phyloP scores from a whole-genome alignment of 371 early-diverging fungal species.

The Apophysomyces ossiformis region DNA sequence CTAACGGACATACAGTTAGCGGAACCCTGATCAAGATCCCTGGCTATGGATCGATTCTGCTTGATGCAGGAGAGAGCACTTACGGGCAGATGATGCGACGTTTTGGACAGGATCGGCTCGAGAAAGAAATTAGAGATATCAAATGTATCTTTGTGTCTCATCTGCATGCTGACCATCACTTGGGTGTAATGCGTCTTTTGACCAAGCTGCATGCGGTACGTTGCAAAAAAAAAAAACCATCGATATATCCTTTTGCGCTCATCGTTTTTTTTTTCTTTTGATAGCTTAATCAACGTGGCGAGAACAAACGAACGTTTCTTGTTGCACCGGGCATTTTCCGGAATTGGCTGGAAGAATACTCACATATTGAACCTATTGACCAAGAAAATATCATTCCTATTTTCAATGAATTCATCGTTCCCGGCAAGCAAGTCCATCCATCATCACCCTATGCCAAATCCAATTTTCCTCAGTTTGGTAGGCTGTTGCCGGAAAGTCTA shows the following conservation, averaged over 20 bases:
- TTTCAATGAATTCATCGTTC: neutral
- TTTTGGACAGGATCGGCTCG: conserved; percentile 56
- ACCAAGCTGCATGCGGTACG: conserved; percentile 64
- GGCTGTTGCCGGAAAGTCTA: too few relatives aligned
- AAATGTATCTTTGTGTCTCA: conserved; percentile 94
- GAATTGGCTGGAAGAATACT: conserved; percentile 74
- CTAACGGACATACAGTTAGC: conserved; percentile 64
- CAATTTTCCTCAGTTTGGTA: too few relatives aligned
- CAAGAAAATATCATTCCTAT: neutral
- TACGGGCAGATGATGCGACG: conserved; percentile 87
- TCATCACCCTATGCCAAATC: too few relatives aligned
- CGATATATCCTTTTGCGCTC: neutral
- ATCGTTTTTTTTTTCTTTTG: neutral
- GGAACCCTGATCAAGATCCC: conserved; percentile 78
- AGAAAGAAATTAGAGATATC: conserved; percentile 57
- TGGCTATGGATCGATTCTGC: conserved; percentile 67
- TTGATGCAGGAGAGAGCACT: conserved; percentile 99
- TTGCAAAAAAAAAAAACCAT: neutral
- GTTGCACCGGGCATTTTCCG: conserved; percentile 69
- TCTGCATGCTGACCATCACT: conserved; percentile 99
- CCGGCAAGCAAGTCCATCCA: neutral
- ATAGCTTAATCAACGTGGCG: conserved; percentile 2
- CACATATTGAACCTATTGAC: conserved; percentile 67
- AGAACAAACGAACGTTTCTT: conserved; percentile 1
- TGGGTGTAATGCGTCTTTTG: conserved; percentile 86